Conservation (phyloP, 768 basidiomycete genomes). For the Jaapia argillacea region DNA sequence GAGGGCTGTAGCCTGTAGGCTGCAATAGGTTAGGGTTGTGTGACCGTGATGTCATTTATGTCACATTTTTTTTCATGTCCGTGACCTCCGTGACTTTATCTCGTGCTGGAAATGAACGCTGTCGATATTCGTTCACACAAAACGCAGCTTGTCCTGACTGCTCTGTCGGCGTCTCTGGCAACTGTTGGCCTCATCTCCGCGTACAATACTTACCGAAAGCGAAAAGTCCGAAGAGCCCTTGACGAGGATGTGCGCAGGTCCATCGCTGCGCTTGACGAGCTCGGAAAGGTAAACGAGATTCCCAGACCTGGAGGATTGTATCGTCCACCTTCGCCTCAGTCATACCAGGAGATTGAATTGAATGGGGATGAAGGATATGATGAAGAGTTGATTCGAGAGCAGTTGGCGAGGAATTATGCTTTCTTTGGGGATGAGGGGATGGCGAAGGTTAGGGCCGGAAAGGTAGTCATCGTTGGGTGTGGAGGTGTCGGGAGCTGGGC, state of each 20-base stretch:
- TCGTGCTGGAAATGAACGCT: neutral
- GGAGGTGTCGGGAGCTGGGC: conserved; percentile 97
- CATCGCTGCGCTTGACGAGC: conserved; percentile 9
- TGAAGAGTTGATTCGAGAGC: conserved; percentile 79
- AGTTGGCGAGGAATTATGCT: conserved; percentile 88
- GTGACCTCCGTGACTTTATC: neutral
- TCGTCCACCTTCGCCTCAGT: neutral
- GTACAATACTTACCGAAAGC: conserved; percentile 40
- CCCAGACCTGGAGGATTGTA: too few relatives aligned
- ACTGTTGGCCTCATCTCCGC: conserved; percentile 53
- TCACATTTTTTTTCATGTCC: neutral
- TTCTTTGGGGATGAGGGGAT: conserved; percentile 91
- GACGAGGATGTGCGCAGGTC: conserved; percentile 47
- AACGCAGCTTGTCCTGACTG: conserved; percentile 55
- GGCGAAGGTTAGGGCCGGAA: conserved; percentile 59
- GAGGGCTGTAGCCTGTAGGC: too few relatives aligned
- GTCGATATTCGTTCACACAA: conserved; percentile 32
- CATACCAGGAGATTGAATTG: neutral
- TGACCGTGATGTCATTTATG: neutral
- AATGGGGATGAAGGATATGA: conserved; percentile 30
- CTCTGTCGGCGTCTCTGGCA: conserved; percentile 50
- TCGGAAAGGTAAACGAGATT: conserved; percentile 2
- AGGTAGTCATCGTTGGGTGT: conserved; percentile 86
- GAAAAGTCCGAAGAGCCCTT: conserved; percentile 41
- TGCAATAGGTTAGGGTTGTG: too few relatives aligned